Evolutionary conservation across 352 stramenopile genomes (phyloP).

Genomic region (Globisporangium emineosum): DNA sequence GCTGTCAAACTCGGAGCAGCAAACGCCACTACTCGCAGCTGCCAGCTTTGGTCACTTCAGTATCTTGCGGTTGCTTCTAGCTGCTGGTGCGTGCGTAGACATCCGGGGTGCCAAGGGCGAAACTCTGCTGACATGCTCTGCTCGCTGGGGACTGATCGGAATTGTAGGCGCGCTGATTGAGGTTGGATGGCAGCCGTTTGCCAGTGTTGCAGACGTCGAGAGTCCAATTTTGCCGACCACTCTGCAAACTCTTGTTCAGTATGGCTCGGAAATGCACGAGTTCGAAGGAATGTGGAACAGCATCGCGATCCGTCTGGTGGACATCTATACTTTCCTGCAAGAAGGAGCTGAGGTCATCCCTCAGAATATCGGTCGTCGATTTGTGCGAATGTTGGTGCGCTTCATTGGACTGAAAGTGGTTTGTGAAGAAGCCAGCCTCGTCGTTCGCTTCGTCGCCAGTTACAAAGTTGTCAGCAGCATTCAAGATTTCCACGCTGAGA

Average conservation of each 20-base stretch:
- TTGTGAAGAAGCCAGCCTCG: neutral
- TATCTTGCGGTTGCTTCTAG: neutral
- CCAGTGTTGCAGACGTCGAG: neutral
- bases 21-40: neutral
- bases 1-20: neutral
- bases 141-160: slow-evolving; percentile 1
- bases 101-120: neutral
- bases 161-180: slow-evolving; percentile 1
- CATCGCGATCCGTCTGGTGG: neutral
- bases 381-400: slow-evolving; percentile 2
- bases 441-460: neutral
- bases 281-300: neutral
- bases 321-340: neutral
- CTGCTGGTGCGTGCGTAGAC: neutral
- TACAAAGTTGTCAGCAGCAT: slow-evolving; percentile 1
- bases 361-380: neutral
- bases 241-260: neutral
- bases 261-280: slow-evolving; percentile 1
- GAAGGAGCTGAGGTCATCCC: neutral
- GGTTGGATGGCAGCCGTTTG: neutral
- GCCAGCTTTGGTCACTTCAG: neutral
- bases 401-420: neutral
- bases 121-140: neutral
- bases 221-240: neutral
- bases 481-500: slow-evolving; percentile 2